Percentiles rank a stretch among this genome's conserved stretches.
Evolutionary conservation across 2,329 filamentous ascomycete genomes (phyloP).

Genomic region (Fusarium mexicanum): DNA sequence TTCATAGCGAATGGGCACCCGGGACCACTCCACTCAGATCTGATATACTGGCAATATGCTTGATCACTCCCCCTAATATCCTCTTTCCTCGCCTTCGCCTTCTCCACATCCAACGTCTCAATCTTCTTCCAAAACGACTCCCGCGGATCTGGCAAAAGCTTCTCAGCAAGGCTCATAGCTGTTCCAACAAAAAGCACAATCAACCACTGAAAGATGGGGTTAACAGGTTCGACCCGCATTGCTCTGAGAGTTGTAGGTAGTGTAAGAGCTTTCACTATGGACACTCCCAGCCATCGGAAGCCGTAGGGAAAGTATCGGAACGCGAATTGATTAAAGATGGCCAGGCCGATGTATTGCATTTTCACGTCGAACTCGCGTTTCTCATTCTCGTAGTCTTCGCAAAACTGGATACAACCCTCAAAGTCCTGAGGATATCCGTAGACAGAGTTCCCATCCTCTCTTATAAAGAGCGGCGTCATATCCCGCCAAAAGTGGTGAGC

Average conservation of each 20-base stretch:
- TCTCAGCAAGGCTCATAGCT: background rate
- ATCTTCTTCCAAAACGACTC: conserved; percentile 4
- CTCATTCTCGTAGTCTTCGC: background rate
- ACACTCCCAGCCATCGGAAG: background rate
- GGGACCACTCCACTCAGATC: background rate
- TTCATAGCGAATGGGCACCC: background rate
- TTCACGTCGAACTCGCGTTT: background rate
- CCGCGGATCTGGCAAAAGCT: background rate
- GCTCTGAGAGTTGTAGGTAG: background rate
- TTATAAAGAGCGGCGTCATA: background rate
- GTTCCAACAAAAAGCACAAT: background rate
- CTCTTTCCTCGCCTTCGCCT: background rate
- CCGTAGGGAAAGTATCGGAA: background rate
- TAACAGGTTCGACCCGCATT: background rate
- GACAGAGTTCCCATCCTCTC: background rate
- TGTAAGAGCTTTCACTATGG: background rate
- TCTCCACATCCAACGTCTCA: background rate
- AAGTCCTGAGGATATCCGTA: background rate
- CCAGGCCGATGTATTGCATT: background rate
- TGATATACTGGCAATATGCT: background rate
- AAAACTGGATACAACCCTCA: background rate
- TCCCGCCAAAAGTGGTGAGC: conserved; percentile 9
- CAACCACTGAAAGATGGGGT: background rate
- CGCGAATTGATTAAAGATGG: background rate
- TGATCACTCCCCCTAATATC: background rate